Base-by-base conservation (phyloP, 1,284 basidiomycete genomes). In the Trametes sp. region DNA sequence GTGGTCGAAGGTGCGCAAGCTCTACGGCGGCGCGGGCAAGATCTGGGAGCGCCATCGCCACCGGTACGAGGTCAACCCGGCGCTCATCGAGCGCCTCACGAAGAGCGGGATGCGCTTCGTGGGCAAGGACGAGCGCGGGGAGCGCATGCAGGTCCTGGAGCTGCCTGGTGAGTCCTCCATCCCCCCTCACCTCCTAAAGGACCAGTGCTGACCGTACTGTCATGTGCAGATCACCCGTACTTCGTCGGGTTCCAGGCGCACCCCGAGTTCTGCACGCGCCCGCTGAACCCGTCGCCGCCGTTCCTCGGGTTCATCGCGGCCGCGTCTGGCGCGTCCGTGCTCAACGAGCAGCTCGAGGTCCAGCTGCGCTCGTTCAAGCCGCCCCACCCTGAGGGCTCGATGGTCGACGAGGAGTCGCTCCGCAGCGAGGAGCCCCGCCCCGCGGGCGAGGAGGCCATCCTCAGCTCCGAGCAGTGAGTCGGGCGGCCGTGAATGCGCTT, bases 21-120 rank as follows among this genome's bases (percentile, higher is more conserved):
- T 99, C 69, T 99, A 99, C 72, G 97, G 92, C n/a, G 90, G 90
- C 31, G 83, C 85, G 5, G 84, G 83, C 24, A 91, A 87, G 70
- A 94, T 96, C 64, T 99, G 97, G 97, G 98, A 99, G 81, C 84
- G 98, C 45, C 98, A 99, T 78, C 87, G 98, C 59, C 98, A 99
- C 78, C 87, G 97, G 66, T 99, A 98, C 77, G 98, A 99, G 79
- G 94, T 99, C 69, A 98, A 98, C 80, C 97, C 98, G 2, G 83
- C 85, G 61, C 93, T 92, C 71, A 93, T 98, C 24, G 84, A 91
- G 45, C 78, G 83, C 68, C 81, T 99, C 49, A 86, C 90, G 70
- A 77, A 81, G 44, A 89, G 87, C 57, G 95, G 94, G 35, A 76
- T 96, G 74, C 76, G 76, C n/a, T 99, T 99, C 76, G 85, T 92